phyloP scores from a whole-genome alignment of 768 basidiomycete species.

The Psilocybe cubensis region DNA sequence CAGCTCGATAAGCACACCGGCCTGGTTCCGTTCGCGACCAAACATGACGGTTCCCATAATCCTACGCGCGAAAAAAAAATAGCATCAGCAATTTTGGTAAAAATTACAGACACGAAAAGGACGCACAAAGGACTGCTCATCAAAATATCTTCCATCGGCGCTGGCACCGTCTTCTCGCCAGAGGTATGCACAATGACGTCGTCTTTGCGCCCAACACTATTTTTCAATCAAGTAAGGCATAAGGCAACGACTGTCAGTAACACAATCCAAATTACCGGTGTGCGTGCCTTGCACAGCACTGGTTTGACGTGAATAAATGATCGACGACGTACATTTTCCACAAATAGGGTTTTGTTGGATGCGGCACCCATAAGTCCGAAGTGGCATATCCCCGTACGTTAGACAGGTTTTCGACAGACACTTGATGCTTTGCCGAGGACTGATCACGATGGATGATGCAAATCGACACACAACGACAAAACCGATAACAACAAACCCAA shows the following conservation, averaged over 20 bases:
- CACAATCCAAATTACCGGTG: too few relatives aligned
- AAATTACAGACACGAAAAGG: not conserved
- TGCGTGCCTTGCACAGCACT: too few relatives aligned
- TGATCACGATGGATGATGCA: too few relatives aligned
- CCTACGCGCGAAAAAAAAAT: slow-evolving; percentile 3
- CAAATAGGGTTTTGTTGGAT: slow-evolving; percentile 44
- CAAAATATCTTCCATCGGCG: slow-evolving; percentile 33
- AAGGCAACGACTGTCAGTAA: too few relatives aligned
- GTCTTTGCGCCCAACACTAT: slow-evolving; percentile 45
- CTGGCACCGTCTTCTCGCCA: slow-evolving; percentile 40
- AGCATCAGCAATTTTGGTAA: not conserved
- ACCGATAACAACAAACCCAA: not conserved
- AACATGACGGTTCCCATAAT: slow-evolving; percentile 43
- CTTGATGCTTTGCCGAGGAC: slow-evolving; percentile 34
- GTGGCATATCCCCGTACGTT: slow-evolving; percentile 44
- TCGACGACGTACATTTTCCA: slow-evolving; percentile 46
- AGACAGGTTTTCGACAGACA: slow-evolving; percentile 38
- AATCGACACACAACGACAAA: too few relatives aligned
- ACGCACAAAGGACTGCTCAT: slow-evolving; percentile 29
- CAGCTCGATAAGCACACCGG: slow-evolving; percentile 38
- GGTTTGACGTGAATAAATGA: too few relatives aligned
- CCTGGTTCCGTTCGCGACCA: slow-evolving; percentile 38
- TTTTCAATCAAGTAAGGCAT: too few relatives aligned
- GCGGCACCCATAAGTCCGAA: slow-evolving; percentile 45
- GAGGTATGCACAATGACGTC: slow-evolving; percentile 40